Percentiles rank a stretch among this genome's conserved stretches.
Conservation (phyloP, 495 filamentous ascomycete species). For the Wilcoxina mikolae region DNA sequence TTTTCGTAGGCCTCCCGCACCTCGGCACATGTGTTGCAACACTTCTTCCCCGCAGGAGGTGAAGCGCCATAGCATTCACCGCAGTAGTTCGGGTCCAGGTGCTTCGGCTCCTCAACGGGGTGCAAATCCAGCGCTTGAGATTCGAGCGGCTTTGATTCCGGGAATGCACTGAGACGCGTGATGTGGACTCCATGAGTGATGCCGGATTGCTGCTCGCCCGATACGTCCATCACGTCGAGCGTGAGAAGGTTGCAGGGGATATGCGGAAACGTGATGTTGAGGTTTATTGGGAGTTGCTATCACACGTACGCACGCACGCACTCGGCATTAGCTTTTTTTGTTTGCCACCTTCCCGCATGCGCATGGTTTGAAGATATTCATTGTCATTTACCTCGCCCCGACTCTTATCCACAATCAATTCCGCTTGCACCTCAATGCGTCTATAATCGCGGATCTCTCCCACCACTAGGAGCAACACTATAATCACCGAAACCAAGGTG, state of each 20-base stretch:
- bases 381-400: constrained; percentile 49
- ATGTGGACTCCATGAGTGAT: constrained; percentile 85
- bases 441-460: constrained; percentile 93
- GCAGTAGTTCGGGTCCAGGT: constrained; percentile 86
- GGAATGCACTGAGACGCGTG: constrained; percentile 55
- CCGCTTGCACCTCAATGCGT: constrained; percentile 70
- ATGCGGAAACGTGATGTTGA: constrained; percentile 92
- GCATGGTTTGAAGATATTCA: too few species aligned
- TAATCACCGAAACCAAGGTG: constrained; percentile 72
- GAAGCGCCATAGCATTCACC: constrained; percentile 81
- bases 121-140: constrained; percentile 85
- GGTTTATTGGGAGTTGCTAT: constrained; percentile 95
- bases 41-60: constrained; percentile 53
- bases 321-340: too few species aligned
- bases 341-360: too few species aligned
- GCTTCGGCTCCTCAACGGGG: constrained; percentile 61
- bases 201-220: constrained; percentile 85
- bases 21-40: constrained; percentile 95
- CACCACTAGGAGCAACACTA: constrained; percentile 79
- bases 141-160: constrained; percentile 60
- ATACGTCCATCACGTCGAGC: constrained; percentile 97
- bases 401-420: constrained; percentile 82
- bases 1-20: constrained; percentile 84
- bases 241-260: constrained; percentile 91
- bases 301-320: too few species aligned